These are phyloP conservation scores for Leccinum pellstonianum DNA, from an alignment of 768 basidiomycete species.

Conservation along the genomic window DNA sequence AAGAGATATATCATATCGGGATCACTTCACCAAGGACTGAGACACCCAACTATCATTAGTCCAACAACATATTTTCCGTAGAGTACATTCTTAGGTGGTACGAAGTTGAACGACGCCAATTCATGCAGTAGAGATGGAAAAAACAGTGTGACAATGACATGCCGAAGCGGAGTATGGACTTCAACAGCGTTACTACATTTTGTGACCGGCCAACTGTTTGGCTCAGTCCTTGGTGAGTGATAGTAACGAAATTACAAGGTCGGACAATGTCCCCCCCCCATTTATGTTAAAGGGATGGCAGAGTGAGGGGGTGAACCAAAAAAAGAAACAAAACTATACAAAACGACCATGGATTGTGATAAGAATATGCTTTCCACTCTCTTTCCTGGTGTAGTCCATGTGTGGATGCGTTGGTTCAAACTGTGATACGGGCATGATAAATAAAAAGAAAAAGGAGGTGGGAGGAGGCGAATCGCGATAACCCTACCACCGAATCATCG, in stretches of 20 bases:
- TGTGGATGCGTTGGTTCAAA: neutral
- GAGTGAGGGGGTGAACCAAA: neutral
- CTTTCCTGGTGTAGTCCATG: neutral
- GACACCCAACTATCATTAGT: no score
- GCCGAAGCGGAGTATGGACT: no score
- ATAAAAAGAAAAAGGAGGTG: neutral
- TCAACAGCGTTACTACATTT: no score
- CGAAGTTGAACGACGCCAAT: no score
- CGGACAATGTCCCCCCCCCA: neutral
- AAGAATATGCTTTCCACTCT: neutral
- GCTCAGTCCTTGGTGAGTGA: no score
- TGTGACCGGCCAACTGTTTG: no score
- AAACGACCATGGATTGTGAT: neutral
- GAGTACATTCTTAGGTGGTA: no score
- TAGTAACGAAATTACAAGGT: neutral
- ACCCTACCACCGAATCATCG: slow-evolving; percentile 53
- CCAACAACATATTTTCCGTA: no score
- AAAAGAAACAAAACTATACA: neutral
- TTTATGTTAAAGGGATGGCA: neutral
- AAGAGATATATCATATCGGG: neutral
- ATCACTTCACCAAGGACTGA: no score
- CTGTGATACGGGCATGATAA: neutral
- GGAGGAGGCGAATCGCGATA: neutral
- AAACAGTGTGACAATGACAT: no score
- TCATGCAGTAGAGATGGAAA: no score